These are phyloP conservation scores for Cadophora gregata DNA, from an alignment of 2,329 filamentous ascomycete genomes.

Conservation along the genomic window DNA sequence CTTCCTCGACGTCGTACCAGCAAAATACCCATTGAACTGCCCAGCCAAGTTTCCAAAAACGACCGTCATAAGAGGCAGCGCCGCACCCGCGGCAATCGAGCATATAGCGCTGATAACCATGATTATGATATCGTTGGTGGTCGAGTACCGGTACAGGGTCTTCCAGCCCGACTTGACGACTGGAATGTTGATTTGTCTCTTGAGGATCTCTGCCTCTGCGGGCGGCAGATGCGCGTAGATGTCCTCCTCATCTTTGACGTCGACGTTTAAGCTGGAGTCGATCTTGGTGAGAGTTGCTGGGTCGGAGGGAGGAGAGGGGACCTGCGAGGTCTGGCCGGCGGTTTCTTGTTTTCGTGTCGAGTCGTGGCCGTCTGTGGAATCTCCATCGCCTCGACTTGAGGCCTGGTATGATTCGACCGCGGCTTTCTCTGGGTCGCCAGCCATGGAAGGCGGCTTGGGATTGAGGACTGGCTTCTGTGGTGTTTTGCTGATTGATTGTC, in stretches of 20 bases:
- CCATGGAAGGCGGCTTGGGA: conserved; percentile 38
- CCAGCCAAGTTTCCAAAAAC: conserved; percentile 80
- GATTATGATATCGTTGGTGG: conserved; percentile 56
- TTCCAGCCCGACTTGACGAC: conserved; percentile 67
- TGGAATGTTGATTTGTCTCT: conserved; percentile 70
- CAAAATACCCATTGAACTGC: conserved; percentile 68
- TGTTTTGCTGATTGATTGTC: neutral
- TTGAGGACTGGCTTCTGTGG: neutral
- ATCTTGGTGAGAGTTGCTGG: conserved; percentile 61
- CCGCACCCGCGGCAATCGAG: conserved; percentile 63
- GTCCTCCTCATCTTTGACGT: conserved; percentile 54
- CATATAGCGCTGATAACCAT: conserved; percentile 57
- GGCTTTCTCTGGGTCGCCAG: conserved; percentile 40
- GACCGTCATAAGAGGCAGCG: conserved; percentile 61
- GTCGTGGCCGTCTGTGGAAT: conserved; percentile 24
- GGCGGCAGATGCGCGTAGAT: conserved; percentile 67
- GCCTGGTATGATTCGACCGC: conserved; percentile 26
- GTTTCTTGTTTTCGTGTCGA: conserved; percentile 33
- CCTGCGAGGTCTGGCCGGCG: conserved; percentile 54
- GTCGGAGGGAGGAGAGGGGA: conserved; percentile 65
- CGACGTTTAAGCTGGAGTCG: conserved; percentile 44
- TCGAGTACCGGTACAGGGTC: conserved; percentile 63
- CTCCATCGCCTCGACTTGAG: conserved; percentile 36
- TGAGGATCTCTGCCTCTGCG: conserved; percentile 70
- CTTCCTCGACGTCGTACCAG: conserved; percentile 52